Evolutionary conservation across 805 yeast species (phyloP), one percentile per base, ranked within the genome.

Genomic region (Pichia paraexigua): DNA sequence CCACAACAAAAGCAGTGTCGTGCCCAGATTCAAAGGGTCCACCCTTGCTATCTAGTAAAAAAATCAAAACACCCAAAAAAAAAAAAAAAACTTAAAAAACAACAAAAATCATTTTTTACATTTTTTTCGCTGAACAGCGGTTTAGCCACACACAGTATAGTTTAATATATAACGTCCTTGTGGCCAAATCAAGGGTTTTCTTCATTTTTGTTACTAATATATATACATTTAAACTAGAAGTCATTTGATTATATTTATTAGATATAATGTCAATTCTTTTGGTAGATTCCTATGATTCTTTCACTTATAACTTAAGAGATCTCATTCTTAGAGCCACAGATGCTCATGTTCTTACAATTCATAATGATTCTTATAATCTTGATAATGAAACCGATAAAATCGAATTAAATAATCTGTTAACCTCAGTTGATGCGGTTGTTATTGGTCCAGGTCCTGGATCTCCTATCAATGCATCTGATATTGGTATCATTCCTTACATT

Each of bases 391-490:
- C 27, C 10, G 53, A 51, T 21, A 62, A 64, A 5, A 47, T 56
- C 0, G 72, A 71, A 32, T 70, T 85, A 46, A 57, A 59, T 7
- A 53, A 60, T 1, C 72, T 76, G 52, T 61, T 87, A 20, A 71
- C 74, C 0, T 61, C 71, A 9, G 82, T 88, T 57, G 88, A 86
- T 52, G 89, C 89, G 35, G 73, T 94, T 3, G 80, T 94, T 0
- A 75, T 94, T 10, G 99, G 99, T 0, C 99, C 99, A 0, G 99
- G 99, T 0, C 99, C 99, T 0, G 99, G 99, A 0, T 80, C 87
- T 58, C 99, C 99, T 0, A 66, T 69, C 1, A 69, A 71, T 58
- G 61, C 75, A 5, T 39, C 62, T 1, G 97, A 91, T 60, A 79
- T 85, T 28, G 97, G 96, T 0, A 75, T 89, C 12, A 79, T 91